Evolutionary conservation across 768 basidiomycete genomes (phyloP).

Genomic region (Lentinula detonsa): DNA sequence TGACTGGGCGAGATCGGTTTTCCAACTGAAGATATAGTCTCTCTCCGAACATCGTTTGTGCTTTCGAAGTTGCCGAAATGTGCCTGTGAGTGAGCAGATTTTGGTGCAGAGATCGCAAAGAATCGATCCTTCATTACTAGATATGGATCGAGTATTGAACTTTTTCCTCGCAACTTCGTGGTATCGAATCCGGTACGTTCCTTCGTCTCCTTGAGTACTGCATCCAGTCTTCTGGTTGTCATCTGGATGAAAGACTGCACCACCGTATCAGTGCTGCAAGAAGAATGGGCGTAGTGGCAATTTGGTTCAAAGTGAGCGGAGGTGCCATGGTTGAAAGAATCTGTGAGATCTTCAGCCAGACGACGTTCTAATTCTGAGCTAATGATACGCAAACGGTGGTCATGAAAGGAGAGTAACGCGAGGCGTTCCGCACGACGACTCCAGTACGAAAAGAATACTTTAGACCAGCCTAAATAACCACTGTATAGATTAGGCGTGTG

Average conservation of each 20-base stretch:
- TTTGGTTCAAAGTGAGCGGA: neutral
- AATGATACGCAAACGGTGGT: constrained; percentile 33
- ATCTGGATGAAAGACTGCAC: neutral
- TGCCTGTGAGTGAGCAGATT: neutral
- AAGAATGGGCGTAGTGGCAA: neutral
- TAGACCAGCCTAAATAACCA: constrained; percentile 35
- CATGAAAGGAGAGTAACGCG: constrained; percentile 36
- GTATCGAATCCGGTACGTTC: constrained; percentile 40
- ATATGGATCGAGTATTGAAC: constrained; percentile 32
- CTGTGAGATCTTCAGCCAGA: constrained; percentile 19
- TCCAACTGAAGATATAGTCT: neutral
- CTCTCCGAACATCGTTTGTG: neutral
- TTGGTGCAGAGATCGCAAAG: neutral
- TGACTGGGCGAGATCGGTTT: neutral
- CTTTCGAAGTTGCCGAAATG: neutral
- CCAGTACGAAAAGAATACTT: constrained; percentile 51
- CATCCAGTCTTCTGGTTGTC: neutral
- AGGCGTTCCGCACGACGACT: constrained; percentile 45
- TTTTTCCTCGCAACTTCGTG: constrained; percentile 40
- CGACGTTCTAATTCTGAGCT: constrained; percentile 34
- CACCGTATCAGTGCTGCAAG: neutral
- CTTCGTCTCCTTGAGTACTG: constrained; percentile 33
- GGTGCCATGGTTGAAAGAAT: too few species aligned
- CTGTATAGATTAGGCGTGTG: too few species aligned
- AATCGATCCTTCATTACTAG: neutral